Percentiles rank a stretch among this genome's conserved stretches.
These are phyloP conservation scores for Lasiodiplodia sp. DNA, from an alignment of 2,329 filamentous ascomycete species.

Conservation along the genomic window DNA sequence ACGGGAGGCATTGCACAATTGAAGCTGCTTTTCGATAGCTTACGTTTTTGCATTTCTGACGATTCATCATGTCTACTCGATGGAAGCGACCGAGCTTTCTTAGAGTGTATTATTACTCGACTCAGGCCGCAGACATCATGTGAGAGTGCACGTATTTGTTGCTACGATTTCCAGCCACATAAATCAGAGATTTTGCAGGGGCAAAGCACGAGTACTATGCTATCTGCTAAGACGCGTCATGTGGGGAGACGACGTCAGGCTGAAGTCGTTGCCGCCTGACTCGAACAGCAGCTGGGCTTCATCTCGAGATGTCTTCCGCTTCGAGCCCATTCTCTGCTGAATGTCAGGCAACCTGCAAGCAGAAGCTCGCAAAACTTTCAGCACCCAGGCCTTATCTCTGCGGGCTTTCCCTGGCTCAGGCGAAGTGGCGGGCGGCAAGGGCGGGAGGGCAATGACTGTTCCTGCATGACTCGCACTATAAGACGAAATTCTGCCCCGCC, in stretches of 20 bases:
- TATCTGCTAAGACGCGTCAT: too few species aligned
- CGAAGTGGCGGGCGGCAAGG: slow-evolving; percentile 21
- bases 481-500: slow-evolving; percentile 29
- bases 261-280: background rate
- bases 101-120: too few species aligned
- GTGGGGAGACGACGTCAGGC: background rate
- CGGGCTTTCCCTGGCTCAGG: slow-evolving; percentile 6
- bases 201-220: too few species aligned
- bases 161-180: too few species aligned
- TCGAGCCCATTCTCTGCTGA: background rate
- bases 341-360: background rate
- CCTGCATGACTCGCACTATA: slow-evolving; percentile 21
- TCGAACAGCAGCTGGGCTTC: background rate
- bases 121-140: too few species aligned
- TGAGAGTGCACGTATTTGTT: too few species aligned
- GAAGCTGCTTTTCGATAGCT: background rate
- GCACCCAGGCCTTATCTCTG: background rate
- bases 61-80: background rate
- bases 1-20: background rate
- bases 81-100: background rate
- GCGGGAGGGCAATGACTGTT: slow-evolving; percentile 13
- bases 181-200: too few species aligned
- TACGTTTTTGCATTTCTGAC: background rate
- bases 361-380: background rate
- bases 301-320: background rate